Conservation (phyloP, 2,329 filamentous ascomycete genomes). For the Tolypocladium capitatum region DNA sequence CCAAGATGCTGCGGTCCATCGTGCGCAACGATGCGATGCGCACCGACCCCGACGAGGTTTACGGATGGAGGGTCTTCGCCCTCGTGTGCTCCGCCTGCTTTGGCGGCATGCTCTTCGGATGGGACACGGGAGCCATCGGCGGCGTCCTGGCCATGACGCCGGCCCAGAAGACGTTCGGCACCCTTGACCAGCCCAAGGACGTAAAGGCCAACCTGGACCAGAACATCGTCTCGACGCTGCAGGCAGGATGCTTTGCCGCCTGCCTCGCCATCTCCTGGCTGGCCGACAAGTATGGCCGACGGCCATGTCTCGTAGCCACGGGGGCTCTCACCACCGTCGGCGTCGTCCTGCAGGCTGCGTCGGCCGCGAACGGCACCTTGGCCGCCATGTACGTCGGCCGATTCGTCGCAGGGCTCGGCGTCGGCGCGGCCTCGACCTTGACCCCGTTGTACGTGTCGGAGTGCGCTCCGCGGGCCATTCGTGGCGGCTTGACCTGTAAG, state of each 20-base stretch:
- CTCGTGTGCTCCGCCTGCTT: conserved; percentile 54
- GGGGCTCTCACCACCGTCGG: conserved; percentile 46
- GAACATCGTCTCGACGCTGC: conserved; percentile 58
- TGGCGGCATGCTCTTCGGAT: conserved; percentile 43
- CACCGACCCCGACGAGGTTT: conserved; percentile 51
- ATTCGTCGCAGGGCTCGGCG: conserved; percentile 35
- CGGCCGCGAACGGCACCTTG: conserved; percentile 38
- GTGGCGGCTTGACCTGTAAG: conserved; percentile 33
- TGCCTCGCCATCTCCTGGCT: conserved; percentile 43
- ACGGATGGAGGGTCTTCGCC: conserved; percentile 55
- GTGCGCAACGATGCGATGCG: conserved; percentile 62
- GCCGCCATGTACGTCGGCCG: conserved; percentile 53
- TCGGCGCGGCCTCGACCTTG: conserved; percentile 34
- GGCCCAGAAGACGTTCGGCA: conserved; percentile 35
- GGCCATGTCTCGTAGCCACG: conserved; percentile 38
- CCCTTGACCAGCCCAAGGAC: conserved; percentile 12
- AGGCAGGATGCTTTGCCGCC: conserved; percentile 55
- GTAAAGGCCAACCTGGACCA: conserved; percentile 41
- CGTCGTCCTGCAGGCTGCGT: conserved; percentile 49
- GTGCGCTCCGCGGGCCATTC: conserved; percentile 35
- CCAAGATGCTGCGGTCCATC: conserved; percentile 36
- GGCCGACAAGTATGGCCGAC: conserved; percentile 42
- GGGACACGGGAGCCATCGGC: conserved; percentile 52
- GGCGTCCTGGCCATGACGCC: conserved; percentile 49
- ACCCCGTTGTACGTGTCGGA: conserved; percentile 34